Evolutionary conservation across 225 moss, liverwort and hornwort species (phyloP).

Genomic region (Anthoceros angustus): DNA sequence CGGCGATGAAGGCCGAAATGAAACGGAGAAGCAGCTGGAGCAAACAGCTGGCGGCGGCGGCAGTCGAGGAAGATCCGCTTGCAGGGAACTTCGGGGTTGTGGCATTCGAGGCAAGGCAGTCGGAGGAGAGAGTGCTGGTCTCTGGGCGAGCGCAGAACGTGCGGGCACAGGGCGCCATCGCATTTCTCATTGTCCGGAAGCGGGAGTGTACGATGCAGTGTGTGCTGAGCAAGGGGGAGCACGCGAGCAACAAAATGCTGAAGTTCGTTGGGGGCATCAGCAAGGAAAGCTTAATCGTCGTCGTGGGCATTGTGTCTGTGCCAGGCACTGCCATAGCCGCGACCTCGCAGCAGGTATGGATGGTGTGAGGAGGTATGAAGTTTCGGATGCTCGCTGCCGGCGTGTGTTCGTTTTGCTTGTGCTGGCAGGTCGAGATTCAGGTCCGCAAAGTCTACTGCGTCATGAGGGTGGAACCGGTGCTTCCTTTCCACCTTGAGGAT

Average conservation of each 20-base stretch:
- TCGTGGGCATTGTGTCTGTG: constrained; percentile 50
- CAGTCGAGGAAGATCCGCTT: too few species aligned
- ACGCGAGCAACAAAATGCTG: constrained; percentile 64
- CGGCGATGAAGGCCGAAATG: too few species aligned
- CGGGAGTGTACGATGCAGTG: constrained; percentile 66
- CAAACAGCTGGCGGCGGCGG: too few species aligned
- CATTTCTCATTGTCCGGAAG: constrained; percentile 63
- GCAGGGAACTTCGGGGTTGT: too few species aligned
- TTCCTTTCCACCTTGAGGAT: constrained; percentile 84
- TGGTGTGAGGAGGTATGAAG: neutral
- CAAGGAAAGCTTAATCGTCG: constrained; percentile 77
- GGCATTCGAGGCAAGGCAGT: too few species aligned
- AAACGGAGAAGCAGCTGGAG: too few species aligned
- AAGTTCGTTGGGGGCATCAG: constrained; percentile 57
- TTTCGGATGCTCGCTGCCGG: neutral
- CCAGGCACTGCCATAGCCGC: constrained; percentile 46
- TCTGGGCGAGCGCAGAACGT: constrained; percentile 70
- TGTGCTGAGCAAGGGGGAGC: constrained; percentile 38
- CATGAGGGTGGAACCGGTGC: constrained; percentile 46
- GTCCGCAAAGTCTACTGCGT: constrained; percentile 57
- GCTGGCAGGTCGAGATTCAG: constrained; percentile 59
- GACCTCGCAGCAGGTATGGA: constrained; percentile 46
- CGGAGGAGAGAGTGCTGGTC: constrained; percentile 41
- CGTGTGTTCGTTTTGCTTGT: neutral
- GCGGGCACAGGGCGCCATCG: constrained; percentile 43